Evolutionary conservation across 805 yeast genomes (phyloP).

Genomic region (Naumovozyma dairenensis): DNA sequence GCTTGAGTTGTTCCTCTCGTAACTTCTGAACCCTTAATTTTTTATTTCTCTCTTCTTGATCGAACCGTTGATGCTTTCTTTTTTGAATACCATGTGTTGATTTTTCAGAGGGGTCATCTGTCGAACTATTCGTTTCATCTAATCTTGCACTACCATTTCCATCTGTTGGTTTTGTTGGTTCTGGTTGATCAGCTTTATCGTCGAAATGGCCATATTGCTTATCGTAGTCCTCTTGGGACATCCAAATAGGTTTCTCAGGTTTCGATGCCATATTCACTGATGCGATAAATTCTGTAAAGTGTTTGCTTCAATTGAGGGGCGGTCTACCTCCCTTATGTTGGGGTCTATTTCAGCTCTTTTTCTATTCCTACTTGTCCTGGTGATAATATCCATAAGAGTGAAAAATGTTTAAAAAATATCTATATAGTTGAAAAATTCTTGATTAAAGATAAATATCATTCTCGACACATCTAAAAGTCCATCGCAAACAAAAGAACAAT

Average conservation of each 20-base stretch:
- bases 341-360: not conserved
- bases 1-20: constrained; percentile 28
- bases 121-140: not conserved
- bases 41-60: constrained; percentile 26
- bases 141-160: not conserved
- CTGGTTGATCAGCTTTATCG: constrained; percentile 1
- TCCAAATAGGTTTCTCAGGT: constrained; percentile 31
- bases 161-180: not conserved
- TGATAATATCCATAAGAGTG: not conserved
- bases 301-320: no score
- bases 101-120: constrained; percentile 1
- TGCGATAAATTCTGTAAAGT: no score
- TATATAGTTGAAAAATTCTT: no score
- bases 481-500: not conserved
- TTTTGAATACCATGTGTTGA: constrained; percentile 15
- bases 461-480: not conserved
- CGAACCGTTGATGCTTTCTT: constrained; percentile 24
- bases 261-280: constrained; percentile 4
- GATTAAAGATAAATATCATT: no score
- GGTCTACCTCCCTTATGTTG: no score
- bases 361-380: not conserved
- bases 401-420: not conserved
- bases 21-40: constrained; percentile 25
- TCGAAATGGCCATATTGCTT: constrained; percentile 19
- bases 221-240: constrained; percentile 31